Conservation (phyloP, 2,329 filamentous ascomycete genomes). For the Cercospora zeae-maydis region DNA sequence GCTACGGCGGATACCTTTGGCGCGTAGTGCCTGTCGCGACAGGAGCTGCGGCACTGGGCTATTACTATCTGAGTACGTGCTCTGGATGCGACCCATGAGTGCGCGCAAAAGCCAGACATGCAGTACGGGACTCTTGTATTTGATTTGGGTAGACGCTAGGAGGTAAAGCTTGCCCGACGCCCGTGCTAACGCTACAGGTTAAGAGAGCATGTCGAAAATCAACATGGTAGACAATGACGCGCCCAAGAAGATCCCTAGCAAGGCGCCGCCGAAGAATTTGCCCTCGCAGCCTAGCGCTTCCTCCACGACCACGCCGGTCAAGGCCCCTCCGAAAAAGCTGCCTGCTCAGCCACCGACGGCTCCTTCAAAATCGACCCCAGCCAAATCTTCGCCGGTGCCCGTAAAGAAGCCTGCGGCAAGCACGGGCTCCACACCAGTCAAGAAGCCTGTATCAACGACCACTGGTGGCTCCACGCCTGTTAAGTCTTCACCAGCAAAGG, state of each 20-base stretch:
- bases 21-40: conserved; percentile 5
- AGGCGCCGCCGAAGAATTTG: conserved; percentile 19
- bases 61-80: conserved; percentile 14
- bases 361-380: conserved; percentile 19
- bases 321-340: not conserved
- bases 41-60: conserved; percentile 12
- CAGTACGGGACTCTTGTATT: not conserved
- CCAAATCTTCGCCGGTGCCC: conserved; percentile 16
- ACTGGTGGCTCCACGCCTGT: conserved; percentile 20
- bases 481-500: conserved; percentile 8
- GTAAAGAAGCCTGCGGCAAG: conserved; percentile 25
- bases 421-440: conserved; percentile 13
- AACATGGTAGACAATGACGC: conserved; percentile 36
- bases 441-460: conserved; percentile 21
- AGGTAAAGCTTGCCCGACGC: not conserved
- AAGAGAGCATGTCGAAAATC: conserved; percentile 33
- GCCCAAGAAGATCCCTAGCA: conserved; percentile 27
- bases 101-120: not conserved
- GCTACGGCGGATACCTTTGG: conserved; percentile 6
- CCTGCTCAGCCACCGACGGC: not conserved
- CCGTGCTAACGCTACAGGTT: conserved; percentile 1
- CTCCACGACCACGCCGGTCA: conserved; percentile 20
- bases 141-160: too few species aligned
- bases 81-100: not conserved
- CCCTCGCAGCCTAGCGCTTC: conserved; percentile 17